Conservation (phyloP, 1,284 basidiomycete genomes). For the Naganishia sp. region DNA sequence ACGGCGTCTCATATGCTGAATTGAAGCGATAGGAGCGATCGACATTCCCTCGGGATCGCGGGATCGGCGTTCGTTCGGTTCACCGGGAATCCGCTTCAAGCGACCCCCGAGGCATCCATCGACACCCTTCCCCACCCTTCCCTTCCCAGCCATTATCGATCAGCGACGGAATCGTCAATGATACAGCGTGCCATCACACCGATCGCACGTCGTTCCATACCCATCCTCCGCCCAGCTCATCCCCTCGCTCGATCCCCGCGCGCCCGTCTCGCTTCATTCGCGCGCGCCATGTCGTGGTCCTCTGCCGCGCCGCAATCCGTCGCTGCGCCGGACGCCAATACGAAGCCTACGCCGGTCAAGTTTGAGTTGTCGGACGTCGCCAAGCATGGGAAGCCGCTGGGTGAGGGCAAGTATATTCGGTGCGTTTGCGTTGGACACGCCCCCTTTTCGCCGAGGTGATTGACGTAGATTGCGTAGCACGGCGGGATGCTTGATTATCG, state of each 20-base stretch:
- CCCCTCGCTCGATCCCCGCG: background rate
- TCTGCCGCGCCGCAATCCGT: background rate
- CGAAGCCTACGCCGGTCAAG: constrained; percentile 19
- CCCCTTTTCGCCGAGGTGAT: background rate
- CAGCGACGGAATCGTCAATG: too few relatives aligned
- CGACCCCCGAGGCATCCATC: too few relatives aligned
- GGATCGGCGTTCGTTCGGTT: too few relatives aligned
- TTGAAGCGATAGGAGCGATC: too few relatives aligned
- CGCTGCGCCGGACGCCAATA: background rate
- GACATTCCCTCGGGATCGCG: too few relatives aligned
- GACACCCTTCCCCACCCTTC: too few relatives aligned
- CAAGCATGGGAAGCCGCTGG: constrained; percentile 56
- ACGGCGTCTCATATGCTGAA: too few relatives aligned
- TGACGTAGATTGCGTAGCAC: constrained; percentile 43
- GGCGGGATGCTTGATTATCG: constrained; percentile 53
- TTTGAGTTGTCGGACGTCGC: constrained; percentile 25
- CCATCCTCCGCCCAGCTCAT: background rate
- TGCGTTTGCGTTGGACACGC: constrained; percentile 32
- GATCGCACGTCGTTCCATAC: background rate
- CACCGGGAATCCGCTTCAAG: too few relatives aligned
- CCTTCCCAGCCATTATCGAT: too few relatives aligned
- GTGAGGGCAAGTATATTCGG: constrained; percentile 67
- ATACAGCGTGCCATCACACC: too few relatives aligned
- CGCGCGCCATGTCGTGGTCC: constrained; percentile 3
- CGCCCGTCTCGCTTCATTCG: background rate